A percentile compares a stretch with the other conserved stretches of the same genome.
phyloP scores from a whole-genome alignment of 2,329 filamentous ascomycete genomes.

The Chaetomium strumarium region DNA sequence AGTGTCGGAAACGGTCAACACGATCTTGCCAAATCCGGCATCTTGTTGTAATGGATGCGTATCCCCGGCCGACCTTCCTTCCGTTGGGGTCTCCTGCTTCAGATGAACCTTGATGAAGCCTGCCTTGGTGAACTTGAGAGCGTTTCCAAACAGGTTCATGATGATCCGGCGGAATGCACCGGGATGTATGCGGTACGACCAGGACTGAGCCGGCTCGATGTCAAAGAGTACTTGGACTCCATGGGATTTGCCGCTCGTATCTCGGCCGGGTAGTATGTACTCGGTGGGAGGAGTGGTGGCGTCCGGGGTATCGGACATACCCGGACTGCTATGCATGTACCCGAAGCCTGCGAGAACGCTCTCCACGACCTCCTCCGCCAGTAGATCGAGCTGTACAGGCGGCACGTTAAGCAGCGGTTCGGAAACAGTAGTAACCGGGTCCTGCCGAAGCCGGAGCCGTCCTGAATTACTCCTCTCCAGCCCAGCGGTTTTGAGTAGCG shows the following conservation, averaged over 20 bases:
- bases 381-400: slow-evolving; percentile 32
- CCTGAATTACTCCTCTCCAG: not conserved
- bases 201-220: slow-evolving; percentile 22
- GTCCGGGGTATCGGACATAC: too few relatives aligned
- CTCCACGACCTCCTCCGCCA: slow-evolving; percentile 43
- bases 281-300: too few relatives aligned
- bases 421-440: not conserved
- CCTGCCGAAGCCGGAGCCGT: not conserved
- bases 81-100: slow-evolving; percentile 8
- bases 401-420: not conserved
- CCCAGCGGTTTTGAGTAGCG: not conserved
- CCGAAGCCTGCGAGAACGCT: slow-evolving; percentile 38
- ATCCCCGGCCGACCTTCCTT: not conserved
- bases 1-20: slow-evolving; percentile 52
- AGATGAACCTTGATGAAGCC: slow-evolving; percentile 21
- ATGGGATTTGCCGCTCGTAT: too few relatives aligned
- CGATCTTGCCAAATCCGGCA: slow-evolving; percentile 20
- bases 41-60: too few relatives aligned
- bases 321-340: not conserved
- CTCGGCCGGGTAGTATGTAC: too few relatives aligned
- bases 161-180: slow-evolving; percentile 44
- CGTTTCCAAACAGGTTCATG: slow-evolving; percentile 49
- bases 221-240: too few relatives aligned
- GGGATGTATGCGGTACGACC: slow-evolving; percentile 48
- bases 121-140: slow-evolving; percentile 45